Percentiles rank a stretch among this genome's conserved stretches.
These are phyloP conservation scores for Phytopythium mirpurense DNA, from an alignment of 352 stramenopile species.

Conservation along the genomic window DNA sequence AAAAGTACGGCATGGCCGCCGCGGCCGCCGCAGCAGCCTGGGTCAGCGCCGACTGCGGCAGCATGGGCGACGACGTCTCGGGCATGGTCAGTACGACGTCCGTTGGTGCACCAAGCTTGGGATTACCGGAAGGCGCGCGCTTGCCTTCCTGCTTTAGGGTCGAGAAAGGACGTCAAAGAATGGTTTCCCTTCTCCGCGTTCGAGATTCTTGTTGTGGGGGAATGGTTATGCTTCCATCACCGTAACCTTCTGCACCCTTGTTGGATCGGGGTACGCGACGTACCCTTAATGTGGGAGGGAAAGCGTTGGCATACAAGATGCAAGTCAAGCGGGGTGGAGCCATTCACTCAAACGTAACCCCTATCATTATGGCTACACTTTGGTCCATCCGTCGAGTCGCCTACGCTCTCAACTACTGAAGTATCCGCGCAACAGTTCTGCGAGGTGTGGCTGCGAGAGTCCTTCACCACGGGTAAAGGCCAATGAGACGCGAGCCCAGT, in stretches of 20 bases:
- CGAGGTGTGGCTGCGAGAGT: not conserved
- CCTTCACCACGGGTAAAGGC: constrained; percentile 46
- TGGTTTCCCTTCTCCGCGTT: not conserved
- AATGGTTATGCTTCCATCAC: not conserved
- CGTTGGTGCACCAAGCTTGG: too few relatives aligned
- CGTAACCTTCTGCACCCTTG: not conserved
- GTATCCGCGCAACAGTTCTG: not conserved
- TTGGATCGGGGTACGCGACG: not conserved
- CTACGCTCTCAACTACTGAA: too few relatives aligned
- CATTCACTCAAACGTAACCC: not conserved
- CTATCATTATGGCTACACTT: not conserved
- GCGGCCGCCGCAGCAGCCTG: constrained; percentile 34
- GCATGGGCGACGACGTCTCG: constrained; percentile 32
- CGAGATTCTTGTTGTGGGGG: not conserved
- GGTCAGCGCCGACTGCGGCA: constrained; percentile 52
- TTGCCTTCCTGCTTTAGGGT: not conserved
- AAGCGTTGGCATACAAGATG: not conserved
- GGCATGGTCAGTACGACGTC: constrained; percentile 14
- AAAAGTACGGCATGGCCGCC: constrained; percentile 40
- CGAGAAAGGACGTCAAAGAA: constrained; percentile 1
- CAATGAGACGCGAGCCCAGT: constrained; percentile 61
- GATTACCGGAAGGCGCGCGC: too few relatives aligned
- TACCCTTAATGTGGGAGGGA: not conserved
- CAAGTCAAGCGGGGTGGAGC: not conserved
- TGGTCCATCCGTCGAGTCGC: too few relatives aligned